Conservation (phyloP, 768 basidiomycete genomes). For the Kwoniella sp. region DNA sequence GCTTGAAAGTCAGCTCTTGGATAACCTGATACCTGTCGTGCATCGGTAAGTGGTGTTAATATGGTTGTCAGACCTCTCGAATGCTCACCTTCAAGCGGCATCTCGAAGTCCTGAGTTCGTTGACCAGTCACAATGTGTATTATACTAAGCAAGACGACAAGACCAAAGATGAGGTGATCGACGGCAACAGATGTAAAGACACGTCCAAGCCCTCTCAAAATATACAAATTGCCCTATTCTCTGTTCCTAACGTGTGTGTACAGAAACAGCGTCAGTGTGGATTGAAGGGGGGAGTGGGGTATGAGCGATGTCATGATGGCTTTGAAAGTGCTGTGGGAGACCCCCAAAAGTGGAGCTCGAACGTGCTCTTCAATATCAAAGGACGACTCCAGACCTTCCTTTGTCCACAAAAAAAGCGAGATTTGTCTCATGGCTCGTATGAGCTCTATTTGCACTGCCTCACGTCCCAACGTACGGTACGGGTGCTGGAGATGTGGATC, state of each 20-base stretch:
- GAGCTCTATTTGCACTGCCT: too few species aligned
- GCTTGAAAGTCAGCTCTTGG: neutral
- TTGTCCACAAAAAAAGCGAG: neutral
- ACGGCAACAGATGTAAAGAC: neutral
- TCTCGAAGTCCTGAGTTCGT: conserved; percentile 2
- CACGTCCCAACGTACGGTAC: too few species aligned
- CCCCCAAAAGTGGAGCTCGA: neutral
- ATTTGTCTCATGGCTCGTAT: too few species aligned
- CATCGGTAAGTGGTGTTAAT: too few species aligned
- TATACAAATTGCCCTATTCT: neutral
- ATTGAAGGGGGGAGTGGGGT: neutral
- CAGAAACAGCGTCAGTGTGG: neutral
- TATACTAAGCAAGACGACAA: neutral
- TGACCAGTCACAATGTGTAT: neutral
- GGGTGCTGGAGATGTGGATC: too few species aligned
- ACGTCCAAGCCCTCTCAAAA: too few species aligned
- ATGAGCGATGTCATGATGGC: neutral
- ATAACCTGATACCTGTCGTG: too few species aligned
- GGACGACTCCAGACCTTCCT: neutral
- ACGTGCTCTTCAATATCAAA: neutral
- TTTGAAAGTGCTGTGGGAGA: neutral
- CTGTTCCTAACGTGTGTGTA: neutral
- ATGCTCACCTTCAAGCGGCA: conserved; percentile 42
- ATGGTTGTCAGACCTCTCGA: too few species aligned
- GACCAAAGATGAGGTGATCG: conserved; percentile 6